Evolutionary conservation across 345 rosid species (phyloP).

Genomic region (Rhodamnia rubescens): DNA sequence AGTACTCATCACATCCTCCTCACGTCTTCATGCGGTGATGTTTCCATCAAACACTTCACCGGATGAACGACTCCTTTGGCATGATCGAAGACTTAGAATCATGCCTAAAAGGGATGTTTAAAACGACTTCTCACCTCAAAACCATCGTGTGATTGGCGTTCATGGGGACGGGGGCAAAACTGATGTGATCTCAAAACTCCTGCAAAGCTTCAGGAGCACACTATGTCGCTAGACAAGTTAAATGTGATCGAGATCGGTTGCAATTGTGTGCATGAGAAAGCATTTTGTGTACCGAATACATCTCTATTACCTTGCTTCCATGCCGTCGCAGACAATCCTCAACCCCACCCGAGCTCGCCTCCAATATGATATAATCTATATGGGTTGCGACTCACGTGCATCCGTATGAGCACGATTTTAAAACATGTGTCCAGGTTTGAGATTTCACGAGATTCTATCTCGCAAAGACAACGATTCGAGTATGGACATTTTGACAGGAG

Average conservation of each 20-base stretch:
- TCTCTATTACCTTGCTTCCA: neutral
- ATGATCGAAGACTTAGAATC: neutral
- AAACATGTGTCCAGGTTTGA: neutral
- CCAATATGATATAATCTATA: neutral
- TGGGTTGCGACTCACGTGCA: neutral
- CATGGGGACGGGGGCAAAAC: neutral
- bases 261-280: neutral
- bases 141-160: neutral
- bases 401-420: neutral
- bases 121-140: neutral
- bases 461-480: too few relatives aligned
- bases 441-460: neutral
- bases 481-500: too few relatives aligned
- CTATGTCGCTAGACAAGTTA: neutral
- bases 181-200: neutral
- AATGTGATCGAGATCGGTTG: neutral
- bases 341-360: neutral
- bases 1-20: neutral
- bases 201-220: neutral
- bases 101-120: neutral
- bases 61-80: neutral
- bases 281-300: neutral
- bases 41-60: neutral
- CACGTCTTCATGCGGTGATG: neutral
- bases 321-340: neutral